Evolutionary conservation across 129 eudicot genomes (phyloP).

Genomic region (Helianthus annuus): HanXRQr2.0-SUNRISE NC_035436.2:206185987-206186486

Average conservation of each 20-base stretch:
- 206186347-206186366: background rate
- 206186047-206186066: conserved; percentile 42
- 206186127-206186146: conserved; percentile 57
- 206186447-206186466: too few relatives aligned
- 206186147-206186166: conserved; percentile 59
- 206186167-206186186: conserved; percentile 30
- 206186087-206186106: conserved; percentile 43
- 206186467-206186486: too few relatives aligned
- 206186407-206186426: too few relatives aligned
- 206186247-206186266: conserved; percentile 21
- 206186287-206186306: conserved; percentile 26
- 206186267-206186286: conserved; percentile 11
- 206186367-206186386: background rate
- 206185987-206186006: conserved; percentile 62
- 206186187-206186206: conserved; percentile 26
- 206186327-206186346: background rate
- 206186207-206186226: conserved; percentile 76
- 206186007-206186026: conserved; percentile 54
- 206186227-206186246: conserved; percentile 38
- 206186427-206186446: too few relatives aligned
- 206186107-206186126: conserved; percentile 54
- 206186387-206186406: too few relatives aligned
- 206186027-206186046: conserved; percentile 36
- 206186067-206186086: conserved; percentile 53
- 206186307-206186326: conserved; percentile 49